These are phyloP conservation scores for Trichophyton simii DNA, from an alignment of 2,329 filamentous ascomycete species.

Conservation along the genomic window DNA sequence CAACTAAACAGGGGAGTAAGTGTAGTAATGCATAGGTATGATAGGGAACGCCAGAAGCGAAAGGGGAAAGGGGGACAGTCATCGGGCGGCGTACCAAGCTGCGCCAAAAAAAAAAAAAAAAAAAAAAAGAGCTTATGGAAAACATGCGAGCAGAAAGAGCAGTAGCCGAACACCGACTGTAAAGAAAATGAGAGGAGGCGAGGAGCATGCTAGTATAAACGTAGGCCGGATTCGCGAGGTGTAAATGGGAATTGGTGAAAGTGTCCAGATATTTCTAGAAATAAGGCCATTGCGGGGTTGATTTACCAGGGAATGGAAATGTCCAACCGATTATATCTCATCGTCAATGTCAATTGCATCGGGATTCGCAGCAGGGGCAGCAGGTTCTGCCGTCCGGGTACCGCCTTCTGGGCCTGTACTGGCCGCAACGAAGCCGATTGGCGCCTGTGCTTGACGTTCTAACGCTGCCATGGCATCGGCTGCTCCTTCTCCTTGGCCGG, in stretches of 20 bases:
- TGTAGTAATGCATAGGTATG: neutral
- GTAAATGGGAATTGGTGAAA: neutral
- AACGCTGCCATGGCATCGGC: slow-evolving; percentile 80
- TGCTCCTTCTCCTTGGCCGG: slow-evolving; percentile 35
- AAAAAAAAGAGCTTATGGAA: neutral
- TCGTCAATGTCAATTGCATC: slow-evolving; percentile 78
- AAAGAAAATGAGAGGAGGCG: neutral
- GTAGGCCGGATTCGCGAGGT: neutral
- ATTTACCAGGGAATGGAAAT: neutral
- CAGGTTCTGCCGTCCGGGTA: slow-evolving; percentile 31
- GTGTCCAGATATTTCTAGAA: neutral
- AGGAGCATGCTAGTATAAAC: neutral
- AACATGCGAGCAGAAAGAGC: neutral
- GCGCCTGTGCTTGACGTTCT: slow-evolving; percentile 77
- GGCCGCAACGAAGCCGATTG: slow-evolving; percentile 81
- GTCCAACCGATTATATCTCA: slow-evolving; percentile 14
- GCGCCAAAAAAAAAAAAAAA: neutral
- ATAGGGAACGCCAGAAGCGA: neutral
- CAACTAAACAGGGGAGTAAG: neutral
- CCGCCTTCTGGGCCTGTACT: slow-evolving; percentile 59
- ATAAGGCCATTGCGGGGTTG: neutral
- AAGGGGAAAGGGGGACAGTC: neutral
- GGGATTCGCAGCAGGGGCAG: slow-evolving; percentile 52
- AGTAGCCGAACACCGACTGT: neutral
- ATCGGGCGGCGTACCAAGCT: neutral